Evolutionary conservation across 2,329 filamentous ascomycete species (phyloP), one percentile per base, ranked within the genome.

Genomic region (Sporothrix variecibatus): DNA sequence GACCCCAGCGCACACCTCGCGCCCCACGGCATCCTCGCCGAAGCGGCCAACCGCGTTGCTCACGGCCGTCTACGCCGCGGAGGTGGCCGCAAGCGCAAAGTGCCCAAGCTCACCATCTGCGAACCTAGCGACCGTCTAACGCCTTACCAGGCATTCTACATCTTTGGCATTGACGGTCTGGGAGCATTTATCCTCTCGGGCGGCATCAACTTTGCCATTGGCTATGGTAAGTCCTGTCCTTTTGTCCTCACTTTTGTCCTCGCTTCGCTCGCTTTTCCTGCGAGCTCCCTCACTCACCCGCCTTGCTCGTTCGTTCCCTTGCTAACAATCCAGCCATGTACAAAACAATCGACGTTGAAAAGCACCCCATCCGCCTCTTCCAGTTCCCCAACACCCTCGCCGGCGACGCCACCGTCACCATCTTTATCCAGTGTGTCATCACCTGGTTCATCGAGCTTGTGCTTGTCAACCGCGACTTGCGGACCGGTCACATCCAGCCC

Each of bases 141-240:
- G 2, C 76, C 74, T 0, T 83, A 85, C 74, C 86, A 88, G 75
- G 74, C 84, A 26, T 83, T 87, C 73, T 88, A 88, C 78, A 81
- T 88, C 17, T 84, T 87, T 64, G 77, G 84, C 1, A 77, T 86
- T 2, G 83, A 87, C 73, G 86, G 86, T 3, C 34, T 88, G 46
- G 84, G 84, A 17, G 84, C 85, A 11, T 82, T 84, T 75, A 68
- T 85, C n/a, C 62, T 88, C 2, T 86, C 85, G 0, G 87, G 83
- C 0, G 85, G 81, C 28, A 84, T 88, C 75, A 88, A 88, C 79
- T 87, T 88, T 78, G 84, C 82, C 62, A 82, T 88, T 74, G 86
- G 85, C 20, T 88, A 87, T 75, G 84, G 86, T 87, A 77, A 74
- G 80, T 78, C 9, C 58, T 53, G 40, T 11, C n/a, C n/a, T 11